Evolutionary conservation across 495 filamentous ascomycete genomes (phyloP).

Genomic region (Penicillium daleae): DNA sequence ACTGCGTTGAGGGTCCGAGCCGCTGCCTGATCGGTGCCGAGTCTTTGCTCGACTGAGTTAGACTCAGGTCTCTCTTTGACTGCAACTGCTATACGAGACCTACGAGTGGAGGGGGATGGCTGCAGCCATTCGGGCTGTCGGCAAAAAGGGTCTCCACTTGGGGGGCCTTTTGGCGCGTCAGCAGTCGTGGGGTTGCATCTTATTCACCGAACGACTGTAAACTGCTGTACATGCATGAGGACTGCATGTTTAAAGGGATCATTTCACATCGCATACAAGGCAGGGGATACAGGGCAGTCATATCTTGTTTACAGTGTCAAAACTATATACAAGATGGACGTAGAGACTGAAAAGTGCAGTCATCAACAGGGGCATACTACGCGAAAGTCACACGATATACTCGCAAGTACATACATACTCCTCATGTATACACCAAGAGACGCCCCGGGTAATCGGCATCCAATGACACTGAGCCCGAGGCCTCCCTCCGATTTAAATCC

Average conservation of each 20-base stretch:
- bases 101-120: not conserved
- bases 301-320: not conserved
- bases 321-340: not conserved
- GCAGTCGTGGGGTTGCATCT: not conserved
- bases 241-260: not conserved
- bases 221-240: not conserved
- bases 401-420: not conserved
- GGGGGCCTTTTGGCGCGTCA: not conserved
- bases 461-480: not conserved
- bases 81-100: not conserved
- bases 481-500: conserved; percentile 7
- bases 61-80: not conserved
- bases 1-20: conserved; percentile 6
- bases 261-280: not conserved
- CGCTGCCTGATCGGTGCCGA: conserved; percentile 11
- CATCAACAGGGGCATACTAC: not conserved
- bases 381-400: not conserved
- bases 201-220: not conserved
- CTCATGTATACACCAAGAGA: not conserved
- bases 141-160: not conserved
- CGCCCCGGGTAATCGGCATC: not conserved
- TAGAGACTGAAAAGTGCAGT: not conserved
- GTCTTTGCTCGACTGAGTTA: not conserved
- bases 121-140: not conserved
- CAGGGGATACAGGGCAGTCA: not conserved